A percentile compares a stretch with the other conserved stretches of the same genome.
Conservation (phyloP, 768 basidiomycete species). For the Tricholoma hemisulphureum region DNA sequence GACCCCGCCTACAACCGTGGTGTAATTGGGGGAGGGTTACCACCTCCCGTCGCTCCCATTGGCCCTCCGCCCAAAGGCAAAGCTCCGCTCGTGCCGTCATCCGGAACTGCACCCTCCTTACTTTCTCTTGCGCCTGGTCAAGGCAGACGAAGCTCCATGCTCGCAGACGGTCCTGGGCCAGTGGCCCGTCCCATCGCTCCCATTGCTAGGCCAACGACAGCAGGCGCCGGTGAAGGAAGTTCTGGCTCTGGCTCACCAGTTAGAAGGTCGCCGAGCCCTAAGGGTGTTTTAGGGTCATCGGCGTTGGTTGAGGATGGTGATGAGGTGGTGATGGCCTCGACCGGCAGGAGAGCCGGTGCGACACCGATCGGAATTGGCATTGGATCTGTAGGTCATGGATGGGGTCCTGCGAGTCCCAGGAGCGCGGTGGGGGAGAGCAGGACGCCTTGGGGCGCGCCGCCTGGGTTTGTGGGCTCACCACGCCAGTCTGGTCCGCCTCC, state of each 20-base stretch:
- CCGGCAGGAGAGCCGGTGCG: constrained; percentile 43
- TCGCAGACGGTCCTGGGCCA: constrained; percentile 52
- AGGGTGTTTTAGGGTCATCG: constrained; percentile 72
- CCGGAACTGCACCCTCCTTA: constrained; percentile 34
- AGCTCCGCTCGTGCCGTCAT: constrained; percentile 31
- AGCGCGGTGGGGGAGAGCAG: constrained; percentile 33
- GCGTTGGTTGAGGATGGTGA: constrained; percentile 79
- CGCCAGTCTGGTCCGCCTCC: constrained; percentile 35
- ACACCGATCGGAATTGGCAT: constrained; percentile 29
- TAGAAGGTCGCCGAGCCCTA: constrained; percentile 51
- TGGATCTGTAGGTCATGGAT: constrained; percentile 41
- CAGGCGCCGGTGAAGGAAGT: constrained; percentile 45
- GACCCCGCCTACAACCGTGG: constrained; percentile 51
- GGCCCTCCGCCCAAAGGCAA: constrained; percentile 54
- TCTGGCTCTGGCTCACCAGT: constrained; percentile 62
- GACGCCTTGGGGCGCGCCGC: constrained; percentile 40
- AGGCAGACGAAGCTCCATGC: constrained; percentile 44
- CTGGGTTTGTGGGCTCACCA: constrained; percentile 40
- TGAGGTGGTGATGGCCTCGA: constrained; percentile 58
- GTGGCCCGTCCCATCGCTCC: constrained; percentile 65
- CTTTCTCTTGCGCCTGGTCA: constrained; percentile 46
- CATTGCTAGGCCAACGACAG: constrained; percentile 59
- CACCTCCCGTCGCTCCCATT: constrained; percentile 45
- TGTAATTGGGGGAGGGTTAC: constrained; percentile 21
- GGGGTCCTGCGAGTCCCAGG: constrained; percentile 51